Conservation (phyloP, 768 basidiomycete genomes). For the Pulveroboletus ravenelii region DNA sequence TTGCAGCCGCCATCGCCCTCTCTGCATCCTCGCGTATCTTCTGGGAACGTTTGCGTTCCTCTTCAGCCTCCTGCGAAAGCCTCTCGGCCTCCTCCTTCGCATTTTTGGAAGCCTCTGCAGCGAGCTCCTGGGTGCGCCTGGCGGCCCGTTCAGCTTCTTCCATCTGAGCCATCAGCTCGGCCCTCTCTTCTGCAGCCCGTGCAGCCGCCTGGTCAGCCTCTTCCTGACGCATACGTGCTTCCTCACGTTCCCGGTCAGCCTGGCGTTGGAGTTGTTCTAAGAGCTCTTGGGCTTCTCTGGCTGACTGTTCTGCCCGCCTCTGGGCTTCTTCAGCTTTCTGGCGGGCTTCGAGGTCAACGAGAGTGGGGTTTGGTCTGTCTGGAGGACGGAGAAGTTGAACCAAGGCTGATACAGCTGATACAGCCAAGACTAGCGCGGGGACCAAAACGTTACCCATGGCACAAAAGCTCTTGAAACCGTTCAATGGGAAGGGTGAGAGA, state of each 20-base stretch:
- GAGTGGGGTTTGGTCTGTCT: slow-evolving; percentile 7
- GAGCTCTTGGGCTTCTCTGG: not conserved
- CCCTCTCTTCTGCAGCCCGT: slow-evolving; percentile 1
- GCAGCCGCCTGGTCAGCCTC: slow-evolving; percentile 1
- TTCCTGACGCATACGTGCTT: slow-evolving; percentile 1
- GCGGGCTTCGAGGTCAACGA: slow-evolving; percentile 5
- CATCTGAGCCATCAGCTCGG: not conserved
- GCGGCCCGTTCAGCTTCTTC: not conserved
- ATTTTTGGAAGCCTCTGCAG: not conserved
- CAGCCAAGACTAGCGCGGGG: not conserved
- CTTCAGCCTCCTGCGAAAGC: not conserved
- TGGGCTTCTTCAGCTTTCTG: slow-evolving; percentile 3
- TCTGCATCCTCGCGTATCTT: not conserved
- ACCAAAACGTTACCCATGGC: slow-evolving; percentile 5
- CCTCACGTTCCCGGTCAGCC: slow-evolving; percentile 6
- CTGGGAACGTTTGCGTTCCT: not conserved
- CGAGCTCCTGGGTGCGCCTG: not conserved
- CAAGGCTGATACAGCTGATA: not conserved
- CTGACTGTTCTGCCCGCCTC: slow-evolving; percentile 2
- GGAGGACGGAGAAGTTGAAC: not conserved
- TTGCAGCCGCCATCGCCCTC: not conserved
- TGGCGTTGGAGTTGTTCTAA: not conserved
- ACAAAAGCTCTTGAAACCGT: not conserved
- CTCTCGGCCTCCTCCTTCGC: not conserved
- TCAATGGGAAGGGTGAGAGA: too few relatives aligned